These are phyloP conservation scores for Yarrowia sp. DNA, from an alignment of 805 yeast species.

Conservation along the genomic window DNA sequence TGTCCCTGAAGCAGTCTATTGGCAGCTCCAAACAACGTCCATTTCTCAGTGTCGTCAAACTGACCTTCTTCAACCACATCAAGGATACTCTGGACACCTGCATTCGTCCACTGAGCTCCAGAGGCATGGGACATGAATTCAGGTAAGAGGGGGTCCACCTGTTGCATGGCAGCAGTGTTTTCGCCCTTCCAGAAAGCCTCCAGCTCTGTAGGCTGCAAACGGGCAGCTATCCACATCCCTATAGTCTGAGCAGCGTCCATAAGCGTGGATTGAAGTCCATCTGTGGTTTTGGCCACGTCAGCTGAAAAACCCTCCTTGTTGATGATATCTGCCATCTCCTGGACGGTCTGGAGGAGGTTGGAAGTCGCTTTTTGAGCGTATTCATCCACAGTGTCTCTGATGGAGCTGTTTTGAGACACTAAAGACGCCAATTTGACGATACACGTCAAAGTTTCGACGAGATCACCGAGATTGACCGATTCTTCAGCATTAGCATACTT, in stretches of 20 bases:
- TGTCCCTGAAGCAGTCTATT: not conserved
- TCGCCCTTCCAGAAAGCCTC: slow-evolving; percentile 29
- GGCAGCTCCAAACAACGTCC: slow-evolving; percentile 19
- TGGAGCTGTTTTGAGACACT: not conserved
- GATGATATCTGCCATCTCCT: not conserved
- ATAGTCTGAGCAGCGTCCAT: slow-evolving; percentile 34
- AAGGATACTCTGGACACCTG: slow-evolving; percentile 8
- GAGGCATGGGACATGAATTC: slow-evolving; percentile 20
- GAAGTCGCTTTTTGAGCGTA: not conserved
- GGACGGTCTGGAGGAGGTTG: not conserved
- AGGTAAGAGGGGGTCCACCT: slow-evolving; percentile 1
- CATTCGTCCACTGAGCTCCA: slow-evolving; percentile 29
- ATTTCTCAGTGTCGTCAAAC: not conserved
- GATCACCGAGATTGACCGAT: not conserved
- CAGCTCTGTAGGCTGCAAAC: not conserved
- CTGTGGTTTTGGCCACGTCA: slow-evolving; percentile 7
- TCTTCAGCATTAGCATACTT: slow-evolving; percentile 21
- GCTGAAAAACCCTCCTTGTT: slow-evolving; percentile 18
- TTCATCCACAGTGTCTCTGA: not conserved
- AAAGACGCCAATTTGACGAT: slow-evolving; percentile 20
- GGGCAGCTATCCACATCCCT: not conserved
- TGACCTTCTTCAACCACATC: slow-evolving; percentile 1
- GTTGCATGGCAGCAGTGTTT: not conserved
- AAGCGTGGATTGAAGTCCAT: not conserved
- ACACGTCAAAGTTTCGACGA: slow-evolving; percentile 2